These are phyloP conservation scores for Solanum paucissectum DNA, from an alignment of 257 asterid genomes.

Conservation along the genomic window DNA sequence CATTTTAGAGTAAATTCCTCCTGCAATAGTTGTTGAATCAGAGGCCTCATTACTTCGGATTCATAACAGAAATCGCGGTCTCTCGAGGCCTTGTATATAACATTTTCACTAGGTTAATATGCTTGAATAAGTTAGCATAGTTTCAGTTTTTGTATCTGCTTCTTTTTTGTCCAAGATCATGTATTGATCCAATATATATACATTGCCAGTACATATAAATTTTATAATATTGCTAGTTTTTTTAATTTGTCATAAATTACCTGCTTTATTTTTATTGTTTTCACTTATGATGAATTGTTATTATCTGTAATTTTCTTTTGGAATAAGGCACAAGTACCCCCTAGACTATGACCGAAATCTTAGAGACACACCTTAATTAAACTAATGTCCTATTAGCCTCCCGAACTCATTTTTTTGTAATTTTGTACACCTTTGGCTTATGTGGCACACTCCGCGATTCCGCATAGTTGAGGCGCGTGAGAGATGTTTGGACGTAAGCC, in stretches of 20 bases:
- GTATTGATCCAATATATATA: neutral
- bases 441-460: too few species aligned
- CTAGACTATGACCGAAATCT: too few species aligned
- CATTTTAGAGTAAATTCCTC: slow-evolving; percentile 18
- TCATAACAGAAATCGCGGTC: neutral
- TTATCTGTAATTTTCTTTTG: neutral
- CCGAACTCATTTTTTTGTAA: too few species aligned
- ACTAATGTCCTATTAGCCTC: too few species aligned
- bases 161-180: neutral
- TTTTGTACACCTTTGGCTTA: too few species aligned
- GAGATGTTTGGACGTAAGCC: too few species aligned
- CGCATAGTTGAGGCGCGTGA: too few species aligned
- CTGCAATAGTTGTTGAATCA: neutral
- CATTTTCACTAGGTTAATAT: neutral
- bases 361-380: too few species aligned
- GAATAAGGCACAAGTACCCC: too few species aligned
- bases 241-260: neutral
- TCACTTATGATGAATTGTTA: neutral
- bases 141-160: neutral
- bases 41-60: neutral
- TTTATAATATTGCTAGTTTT: neutral
- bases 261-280: neutral
- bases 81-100: neutral
- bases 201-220: neutral
- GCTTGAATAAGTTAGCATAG: neutral